Percentiles rank a stretch among this genome's conserved stretches.
Conservation (phyloP, 352 stramenopile species). For the Pythium scleroteichum region DNA sequence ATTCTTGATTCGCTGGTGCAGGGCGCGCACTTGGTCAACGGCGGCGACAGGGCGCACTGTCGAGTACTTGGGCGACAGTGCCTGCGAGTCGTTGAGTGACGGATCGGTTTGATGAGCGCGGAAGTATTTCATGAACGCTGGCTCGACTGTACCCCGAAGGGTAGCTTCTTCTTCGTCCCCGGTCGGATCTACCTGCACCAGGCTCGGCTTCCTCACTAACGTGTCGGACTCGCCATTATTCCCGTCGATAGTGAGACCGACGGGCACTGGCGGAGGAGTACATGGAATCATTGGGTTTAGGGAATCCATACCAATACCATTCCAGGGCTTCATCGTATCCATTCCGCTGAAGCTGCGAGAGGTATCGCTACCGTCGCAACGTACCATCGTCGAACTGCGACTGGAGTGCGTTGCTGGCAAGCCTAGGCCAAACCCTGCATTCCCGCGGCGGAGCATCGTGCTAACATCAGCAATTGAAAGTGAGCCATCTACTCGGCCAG, state of each 20-base stretch:
- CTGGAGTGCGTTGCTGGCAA: slow-evolving; percentile 21
- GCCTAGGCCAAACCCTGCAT: slow-evolving; percentile 20
- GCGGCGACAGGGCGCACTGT: slow-evolving; percentile 22
- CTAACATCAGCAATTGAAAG: slow-evolving; percentile 64
- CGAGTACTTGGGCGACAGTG: slow-evolving; percentile 16
- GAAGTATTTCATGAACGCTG: slow-evolving; percentile 88
- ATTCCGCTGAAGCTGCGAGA: background rate
- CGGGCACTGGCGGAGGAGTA: slow-evolving; percentile 22
- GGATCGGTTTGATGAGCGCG: slow-evolving; percentile 37
- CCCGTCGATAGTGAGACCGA: background rate
- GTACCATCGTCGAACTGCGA: slow-evolving; percentile 48
- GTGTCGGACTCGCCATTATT: slow-evolving; percentile 22
- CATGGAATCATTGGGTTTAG: slow-evolving; percentile 44
- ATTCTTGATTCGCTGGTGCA: slow-evolving; percentile 51
- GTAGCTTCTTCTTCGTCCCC: background rate
- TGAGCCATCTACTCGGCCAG: slow-evolving; percentile 56
- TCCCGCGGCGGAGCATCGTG: slow-evolving; percentile 46
- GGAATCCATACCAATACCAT: background rate
- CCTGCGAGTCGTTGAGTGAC: slow-evolving; percentile 4
- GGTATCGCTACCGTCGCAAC: background rate
- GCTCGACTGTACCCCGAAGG: slow-evolving; percentile 30
- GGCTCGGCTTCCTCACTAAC: slow-evolving; percentile 14
- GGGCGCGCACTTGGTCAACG: slow-evolving; percentile 20
- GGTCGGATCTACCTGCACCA: slow-evolving; percentile 7
- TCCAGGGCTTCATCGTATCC: slow-evolving; percentile 14